These are phyloP conservation scores for Termitomyces sp. DNA, from an alignment of 768 basidiomycete species.

Conservation along the genomic window DNA sequence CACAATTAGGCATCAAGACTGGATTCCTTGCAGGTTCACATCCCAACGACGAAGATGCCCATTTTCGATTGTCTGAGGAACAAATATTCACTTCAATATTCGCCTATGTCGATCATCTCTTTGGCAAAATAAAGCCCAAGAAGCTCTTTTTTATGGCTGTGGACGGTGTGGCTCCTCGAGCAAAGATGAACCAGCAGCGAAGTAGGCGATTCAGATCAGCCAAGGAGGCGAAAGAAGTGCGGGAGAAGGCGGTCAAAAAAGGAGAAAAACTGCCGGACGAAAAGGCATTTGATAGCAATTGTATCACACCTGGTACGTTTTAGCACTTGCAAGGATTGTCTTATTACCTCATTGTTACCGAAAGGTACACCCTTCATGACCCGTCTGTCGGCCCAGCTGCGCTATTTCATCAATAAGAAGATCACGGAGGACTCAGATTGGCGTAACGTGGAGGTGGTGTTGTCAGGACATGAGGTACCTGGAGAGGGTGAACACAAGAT, in stretches of 20 bases:
- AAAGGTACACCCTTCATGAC: conserved; percentile 95
- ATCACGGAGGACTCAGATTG: conserved; percentile 96
- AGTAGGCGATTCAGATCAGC: conserved; percentile 91
- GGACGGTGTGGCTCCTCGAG: conserved; percentile 94
- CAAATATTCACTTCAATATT: conserved; percentile 98
- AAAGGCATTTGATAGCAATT: conserved; percentile 98
- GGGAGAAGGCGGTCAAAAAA: conserved; percentile 81
- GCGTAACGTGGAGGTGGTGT: conserved; percentile 85
- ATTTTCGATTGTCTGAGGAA: conserved; percentile 93
- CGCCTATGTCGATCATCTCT: conserved; percentile 93
- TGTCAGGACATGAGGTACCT: conserved; percentile 97
- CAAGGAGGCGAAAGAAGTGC: conserved; percentile 82
- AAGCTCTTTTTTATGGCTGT: conserved; percentile 99
- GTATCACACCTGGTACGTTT: conserved; percentile 88
- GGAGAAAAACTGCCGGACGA: conserved; percentile 90
- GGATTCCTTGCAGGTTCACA: conserved; percentile 60
- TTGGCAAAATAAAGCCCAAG: conserved; percentile 95
- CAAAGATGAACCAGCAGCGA: conserved; percentile 99
- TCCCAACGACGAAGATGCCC: conserved; percentile 93
- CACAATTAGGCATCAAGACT: background rate
- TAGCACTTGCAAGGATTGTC: background rate
- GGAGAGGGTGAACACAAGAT: conserved; percentile 99
- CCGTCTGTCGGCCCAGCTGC: conserved; percentile 83
- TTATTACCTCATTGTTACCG: background rate
- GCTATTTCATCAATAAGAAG: conserved; percentile 98